Base-by-base conservation (phyloP, 1,139 yeast genomes). In the Geotrichum siamense region DNA sequence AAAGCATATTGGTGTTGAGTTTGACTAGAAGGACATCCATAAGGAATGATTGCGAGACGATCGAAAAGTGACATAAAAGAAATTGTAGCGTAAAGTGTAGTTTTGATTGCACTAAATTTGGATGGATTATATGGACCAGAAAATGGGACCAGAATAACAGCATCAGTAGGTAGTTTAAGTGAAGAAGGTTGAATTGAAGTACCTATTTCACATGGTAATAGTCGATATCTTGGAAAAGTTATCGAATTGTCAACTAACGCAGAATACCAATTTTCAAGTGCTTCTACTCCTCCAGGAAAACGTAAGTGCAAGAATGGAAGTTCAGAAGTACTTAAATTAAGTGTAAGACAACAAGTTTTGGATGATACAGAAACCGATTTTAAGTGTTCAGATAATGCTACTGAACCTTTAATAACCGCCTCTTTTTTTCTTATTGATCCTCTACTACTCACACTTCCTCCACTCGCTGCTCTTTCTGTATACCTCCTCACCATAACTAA, bases 1-100 rank as follows among this genome's bases (percentile, higher is more conserved):
- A 37, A 33, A 5, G 40, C 40, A 23, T 38, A 28, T 15, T 23
- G 30, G 16, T 39, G 38, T 17, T 26, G 21, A 29, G 5, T 6
- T 17, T 26, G 21, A 13, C 5, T 5, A 10, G 32, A 6, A 30
- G 30, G 15, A 22, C 39, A 28, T 19, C 55, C 53, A 31, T 53
- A 54, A 8, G 52, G 38, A 9, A 54, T 46, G 6, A 54, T 13
- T 8, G 53, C 51, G 17, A 54, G 19, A 19, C 56, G 45, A 23
- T 54, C 57, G 33, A 54, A 45, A 9, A 41, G 45, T 12, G 45
- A 41, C 53, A 49, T 50, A 19, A 44, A 45, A 5, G 41, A 21
- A 8, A 50, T 23, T 2, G 53, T 13, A 10, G 41, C 37, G n/a
- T 22, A 20, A 16, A 50, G 33, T 3, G 52, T 42, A 15, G 35